These are phyloP conservation scores for Nemania serpens DNA, from an alignment of 2,329 filamentous ascomycete species.

Conservation along the genomic window DNA sequence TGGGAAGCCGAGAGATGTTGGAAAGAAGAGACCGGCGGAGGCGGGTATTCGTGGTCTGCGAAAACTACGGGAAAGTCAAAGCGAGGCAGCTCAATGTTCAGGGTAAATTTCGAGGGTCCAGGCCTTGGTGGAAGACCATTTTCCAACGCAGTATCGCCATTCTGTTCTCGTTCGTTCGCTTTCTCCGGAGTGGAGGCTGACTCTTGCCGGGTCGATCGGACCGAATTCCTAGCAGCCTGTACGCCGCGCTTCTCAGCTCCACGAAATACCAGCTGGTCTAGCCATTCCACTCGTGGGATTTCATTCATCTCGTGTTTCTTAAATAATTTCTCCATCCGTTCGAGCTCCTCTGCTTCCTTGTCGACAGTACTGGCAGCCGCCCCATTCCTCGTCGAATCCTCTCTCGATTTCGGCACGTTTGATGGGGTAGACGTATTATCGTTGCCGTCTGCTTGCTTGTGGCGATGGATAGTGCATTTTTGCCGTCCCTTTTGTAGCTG, in stretches of 20 bases:
- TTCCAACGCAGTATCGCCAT: conserved; percentile 38
- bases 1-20: conserved; percentile 66
- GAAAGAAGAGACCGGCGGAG: conserved; percentile 79
- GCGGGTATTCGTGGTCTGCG: conserved; percentile 88
- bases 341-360: conserved; percentile 80
- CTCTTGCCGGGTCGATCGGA: conserved; percentile 61
- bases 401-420: conserved; percentile 59
- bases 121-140: conserved; percentile 53
- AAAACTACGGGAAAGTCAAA: conserved; percentile 97
- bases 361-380: conserved; percentile 55
- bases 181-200: conserved; percentile 41
- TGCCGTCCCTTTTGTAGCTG: conserved; percentile 90
- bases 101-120: conserved; percentile 67
- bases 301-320: conserved; percentile 99
- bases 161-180: conserved; percentile 43
- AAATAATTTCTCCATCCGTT: conserved; percentile 84
- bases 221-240: conserved; percentile 66
- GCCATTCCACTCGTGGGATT: conserved; percentile 89
- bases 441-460: conserved; percentile 83
- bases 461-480: conserved; percentile 84
- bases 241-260: conserved; percentile 79
- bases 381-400: conserved; percentile 55
- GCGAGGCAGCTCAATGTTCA: conserved; percentile 89
- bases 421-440: conserved; percentile 80
- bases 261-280: conserved; percentile 92